Evolutionary conservation across 805 yeast species (phyloP), one percentile per base, ranked within the genome.

Genomic region (Yarrowia porcina): DNA sequence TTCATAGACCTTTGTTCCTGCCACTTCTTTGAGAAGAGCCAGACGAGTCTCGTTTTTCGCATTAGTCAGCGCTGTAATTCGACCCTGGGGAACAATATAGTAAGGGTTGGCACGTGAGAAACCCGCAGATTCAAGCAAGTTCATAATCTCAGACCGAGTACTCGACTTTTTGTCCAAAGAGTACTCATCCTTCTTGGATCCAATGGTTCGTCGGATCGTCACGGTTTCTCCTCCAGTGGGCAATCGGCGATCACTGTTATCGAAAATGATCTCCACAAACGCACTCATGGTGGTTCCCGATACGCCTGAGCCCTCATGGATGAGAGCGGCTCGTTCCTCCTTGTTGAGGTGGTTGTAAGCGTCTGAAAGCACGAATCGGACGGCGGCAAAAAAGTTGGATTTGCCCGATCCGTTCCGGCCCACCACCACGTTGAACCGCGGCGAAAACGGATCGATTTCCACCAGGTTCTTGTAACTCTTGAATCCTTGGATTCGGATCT

Each of bases 391-490:
- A 75, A 93, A 88, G 73, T 94, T 93, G 41, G 97, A 89, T 73
- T 94, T 93, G 9, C 99, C 99, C 9, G 97, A 89, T n/a, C 97
- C 97, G 74, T 92, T 92, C 57, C 96, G 77, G 1, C 97, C 97
- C 32, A 92, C 76, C 66, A 88, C 85, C 20, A 93, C 96, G 75
- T 93, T 93, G 70, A 87, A 88, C 62, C 84, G 83, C 0, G 96
- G 93, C 0, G 96, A 87, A 32, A 94, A 77, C 15, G 83, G 79
- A 42, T 88, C 94, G 12, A 92, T 83, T 4, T 84, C 81, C 0
- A 97, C 89, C 41, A 90, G 85, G 69, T 89, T 87, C 74, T 88
- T 88, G 73, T 91, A 93, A 66, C 98, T 91, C 75, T 90, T 91
- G 78, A 93, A 93, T 35, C 98, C 98, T 72, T 90, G 96, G 62